phyloP scores from a whole-genome alignment of 495 filamentous ascomycete genomes.

The Bacidia gigantensis region DNA sequence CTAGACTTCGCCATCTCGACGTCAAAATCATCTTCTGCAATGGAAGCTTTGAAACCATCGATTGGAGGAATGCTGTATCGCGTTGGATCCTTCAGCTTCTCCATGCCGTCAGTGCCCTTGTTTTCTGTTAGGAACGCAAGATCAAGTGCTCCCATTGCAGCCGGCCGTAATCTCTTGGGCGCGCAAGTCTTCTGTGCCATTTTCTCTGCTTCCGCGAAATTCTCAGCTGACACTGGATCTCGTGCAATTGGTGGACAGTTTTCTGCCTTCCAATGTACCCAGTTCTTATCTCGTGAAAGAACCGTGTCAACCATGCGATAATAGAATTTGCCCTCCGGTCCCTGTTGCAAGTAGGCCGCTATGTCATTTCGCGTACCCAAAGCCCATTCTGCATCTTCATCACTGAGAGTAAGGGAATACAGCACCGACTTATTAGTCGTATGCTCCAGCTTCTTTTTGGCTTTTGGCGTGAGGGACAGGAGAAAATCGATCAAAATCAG shows the following conservation, averaged over 20 bases:
- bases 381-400: constrained; percentile 82
- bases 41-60: constrained; percentile 45
- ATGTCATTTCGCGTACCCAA: constrained; percentile 56
- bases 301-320: constrained; percentile 93
- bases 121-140: constrained; percentile 63
- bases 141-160: constrained; percentile 56
- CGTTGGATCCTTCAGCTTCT: constrained; percentile 43
- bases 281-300: constrained; percentile 88
- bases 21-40: constrained; percentile 62
- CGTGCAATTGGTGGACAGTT: constrained; percentile 75
- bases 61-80: constrained; percentile 40
- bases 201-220: constrained; percentile 52
- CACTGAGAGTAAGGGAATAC: constrained; percentile 58
- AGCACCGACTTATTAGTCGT: constrained; percentile 72
- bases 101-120: constrained; percentile 36
- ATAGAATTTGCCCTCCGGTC: constrained; percentile 76
- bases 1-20: constrained; percentile 64
- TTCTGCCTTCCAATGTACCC: constrained; percentile 96
- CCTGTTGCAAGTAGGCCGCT: constrained; percentile 62
- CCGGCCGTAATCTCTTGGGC: constrained; percentile 49
- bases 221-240: constrained; percentile 47
- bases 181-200: constrained; percentile 49
- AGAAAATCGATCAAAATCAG: constrained; percentile 91
- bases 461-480: constrained; percentile 67
- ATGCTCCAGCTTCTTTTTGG: constrained; percentile 61